Conservation (phyloP, 2,329 filamentous ascomycete genomes). For the Aspergillus calidoustus region DNA sequence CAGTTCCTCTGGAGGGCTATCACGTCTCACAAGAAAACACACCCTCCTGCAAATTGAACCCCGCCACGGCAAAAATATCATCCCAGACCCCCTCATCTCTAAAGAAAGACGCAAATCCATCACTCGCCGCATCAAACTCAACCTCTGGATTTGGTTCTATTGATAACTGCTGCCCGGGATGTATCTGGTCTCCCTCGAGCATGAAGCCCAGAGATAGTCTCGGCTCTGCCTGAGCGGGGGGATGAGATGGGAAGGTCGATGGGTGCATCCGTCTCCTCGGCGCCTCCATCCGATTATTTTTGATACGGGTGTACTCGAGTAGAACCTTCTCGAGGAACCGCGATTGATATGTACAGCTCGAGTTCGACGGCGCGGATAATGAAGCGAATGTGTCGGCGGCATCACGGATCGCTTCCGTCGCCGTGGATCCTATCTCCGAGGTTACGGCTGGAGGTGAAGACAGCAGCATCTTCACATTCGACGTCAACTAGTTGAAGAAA, state of each 20-base stretch:
- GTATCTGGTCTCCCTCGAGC: too few species aligned
- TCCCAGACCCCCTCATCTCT: background rate
- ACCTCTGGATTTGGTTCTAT: background rate
- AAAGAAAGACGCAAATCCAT: background rate
- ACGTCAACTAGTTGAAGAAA: too few species aligned
- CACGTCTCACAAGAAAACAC: background rate
- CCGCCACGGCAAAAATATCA: slow-evolving; percentile 1
- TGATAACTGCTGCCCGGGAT: background rate
- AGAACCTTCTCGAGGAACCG: background rate
- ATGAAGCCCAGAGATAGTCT: too few species aligned
- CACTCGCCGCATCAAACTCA: background rate
- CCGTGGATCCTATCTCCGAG: background rate
- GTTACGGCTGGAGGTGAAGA: background rate
- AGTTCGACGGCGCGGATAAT: background rate
- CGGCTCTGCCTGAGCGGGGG: too few species aligned
- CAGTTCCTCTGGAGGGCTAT: too few species aligned
- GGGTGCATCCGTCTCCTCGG: too few species aligned
- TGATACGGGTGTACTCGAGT: background rate
- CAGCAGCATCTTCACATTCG: background rate
- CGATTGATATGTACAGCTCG: background rate
- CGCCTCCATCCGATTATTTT: too few species aligned
- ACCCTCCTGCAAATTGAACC: slow-evolving; percentile 7
- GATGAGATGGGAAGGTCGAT: too few species aligned
- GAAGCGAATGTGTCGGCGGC: background rate
- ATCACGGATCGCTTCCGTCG: background rate